Evolutionary conservation across 1,284 basidiomycete genomes (phyloP).

Genomic region (Ustilago vetiveriae): DNA sequence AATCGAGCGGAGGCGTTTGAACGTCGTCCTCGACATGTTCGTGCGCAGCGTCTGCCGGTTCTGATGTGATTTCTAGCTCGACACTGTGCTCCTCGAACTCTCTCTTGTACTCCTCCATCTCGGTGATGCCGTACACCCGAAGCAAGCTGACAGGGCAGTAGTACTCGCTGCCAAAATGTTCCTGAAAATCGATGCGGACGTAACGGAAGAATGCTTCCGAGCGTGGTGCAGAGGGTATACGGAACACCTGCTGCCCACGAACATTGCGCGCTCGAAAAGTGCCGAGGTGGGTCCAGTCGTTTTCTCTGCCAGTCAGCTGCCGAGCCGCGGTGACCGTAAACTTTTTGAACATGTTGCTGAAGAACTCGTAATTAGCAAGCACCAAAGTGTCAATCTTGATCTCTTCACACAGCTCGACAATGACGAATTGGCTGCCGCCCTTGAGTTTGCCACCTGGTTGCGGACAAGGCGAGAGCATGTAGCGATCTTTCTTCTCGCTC

Average conservation of each 20-base stretch:
- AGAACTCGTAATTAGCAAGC: constrained; percentile 96
- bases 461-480: constrained; percentile 95
- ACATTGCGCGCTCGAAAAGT: constrained; percentile 87
- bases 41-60: constrained; percentile 1
- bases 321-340: constrained; percentile 86
- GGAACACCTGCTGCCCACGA: constrained; percentile 80
- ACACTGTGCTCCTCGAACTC: constrained; percentile 77
- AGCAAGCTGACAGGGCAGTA: constrained; percentile 94
- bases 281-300: constrained; percentile 72
- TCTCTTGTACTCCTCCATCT: constrained; percentile 85
- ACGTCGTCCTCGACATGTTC: not conserved
- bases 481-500: constrained; percentile 88
- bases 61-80: constrained; percentile 60
- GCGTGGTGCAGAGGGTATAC: constrained; percentile 36
- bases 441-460: constrained; percentile 12
- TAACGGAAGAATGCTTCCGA: constrained; percentile 72
- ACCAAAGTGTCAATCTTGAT: constrained; percentile 95
- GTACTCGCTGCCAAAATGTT: constrained; percentile 93
- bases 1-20: not conserved
- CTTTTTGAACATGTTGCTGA: constrained; percentile 93
- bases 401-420: constrained; percentile 96
- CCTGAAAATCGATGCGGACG: constrained; percentile 91
- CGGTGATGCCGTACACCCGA: constrained; percentile 93
- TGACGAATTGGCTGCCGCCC: constrained; percentile 76
- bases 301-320: constrained; percentile 77